Evolutionary conservation across 176 grass and related monocot species (phyloP), one percentile per base, ranked within the genome.

Genomic region (Oryza coarctata): DNA sequence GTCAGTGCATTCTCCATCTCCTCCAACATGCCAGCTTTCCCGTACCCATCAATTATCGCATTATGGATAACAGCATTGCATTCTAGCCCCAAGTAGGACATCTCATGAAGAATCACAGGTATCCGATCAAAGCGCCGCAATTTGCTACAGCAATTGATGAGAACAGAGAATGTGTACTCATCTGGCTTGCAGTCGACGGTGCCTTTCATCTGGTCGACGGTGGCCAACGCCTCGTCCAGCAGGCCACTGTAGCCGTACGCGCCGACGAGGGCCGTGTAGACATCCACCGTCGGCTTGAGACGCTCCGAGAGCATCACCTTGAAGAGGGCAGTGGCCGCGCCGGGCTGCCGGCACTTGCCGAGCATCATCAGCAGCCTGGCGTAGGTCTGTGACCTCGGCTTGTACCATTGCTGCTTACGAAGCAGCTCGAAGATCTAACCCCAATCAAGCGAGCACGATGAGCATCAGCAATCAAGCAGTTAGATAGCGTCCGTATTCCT

Each of bases 371-470:
- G 83, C 11, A 98, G 68, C 71, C 58, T 92, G 26, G 92, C 92
- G 76, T 98, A 95, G 44, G 90, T 94, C 87, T 90, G 90, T 13
- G 92, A 84, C 76, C 77, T 98, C 49, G 92, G 92, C 70, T 93
- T 63, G 76, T 95, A 98, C 95, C 92, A 98, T 9, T 78, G 70
- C 78, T 98, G 95, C 73, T 91, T 95, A 44, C 92, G 86, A 60
- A 98, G 79, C 79, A 93, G 74, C 43, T 89, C 86, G 72, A 98
- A 98, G 74, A 98, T 93, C 95, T 98, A 36, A 14, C 41, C 49
- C 49, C 28, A 81, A 68, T 32, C 57, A 72, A 28, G 28, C 71
- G 55, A 49, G 23, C 23, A 36, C 4, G 12, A 36, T 84, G 5
- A 75, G 36, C 65, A 40, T 74, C 35, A 33, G 32, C 32, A 36